phyloP scores from a whole-genome alignment of 73 alveolate species.

The Symbiodinium pilosum region DNA sequence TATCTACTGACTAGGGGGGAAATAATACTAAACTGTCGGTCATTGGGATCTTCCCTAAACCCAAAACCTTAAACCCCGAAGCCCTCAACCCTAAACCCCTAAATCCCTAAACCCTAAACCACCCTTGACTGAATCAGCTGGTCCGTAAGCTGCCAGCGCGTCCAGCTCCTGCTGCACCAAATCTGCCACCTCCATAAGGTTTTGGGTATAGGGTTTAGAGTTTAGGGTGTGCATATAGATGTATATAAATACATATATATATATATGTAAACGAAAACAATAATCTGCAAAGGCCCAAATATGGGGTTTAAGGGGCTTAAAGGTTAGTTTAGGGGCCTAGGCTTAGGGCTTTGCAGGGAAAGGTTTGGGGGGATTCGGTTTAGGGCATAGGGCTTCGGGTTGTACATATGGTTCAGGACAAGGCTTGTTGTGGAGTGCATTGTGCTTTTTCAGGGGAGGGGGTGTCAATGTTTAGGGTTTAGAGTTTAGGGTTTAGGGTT shows the following conservation, averaged over 20 bases:
- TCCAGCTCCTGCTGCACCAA: background rate
- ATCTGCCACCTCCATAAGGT: background rate
- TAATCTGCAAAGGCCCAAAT: background rate
- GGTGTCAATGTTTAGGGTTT: no score
- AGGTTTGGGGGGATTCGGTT: background rate
- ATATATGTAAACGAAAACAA: background rate
- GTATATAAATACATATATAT: no score
- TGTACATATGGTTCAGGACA: background rate
- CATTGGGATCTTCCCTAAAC: no score
- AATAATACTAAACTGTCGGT: no score
- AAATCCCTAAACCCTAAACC: no score
- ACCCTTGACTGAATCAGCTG: background rate
- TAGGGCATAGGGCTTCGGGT: background rate
- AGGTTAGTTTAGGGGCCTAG: background rate
- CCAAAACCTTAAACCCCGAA: no score
- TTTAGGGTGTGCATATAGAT: background rate
- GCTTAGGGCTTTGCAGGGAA: background rate
- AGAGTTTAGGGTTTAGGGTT: no score
- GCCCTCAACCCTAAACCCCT: no score
- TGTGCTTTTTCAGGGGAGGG: background rate
- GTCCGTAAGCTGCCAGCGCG: conserved; percentile 9
- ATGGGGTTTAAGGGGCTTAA: background rate
- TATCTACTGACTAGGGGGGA: no score
- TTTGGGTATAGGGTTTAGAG: background rate
- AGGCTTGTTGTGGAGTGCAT: background rate